Evolutionary conservation across 2,329 filamentous ascomycete genomes (phyloP).

Genomic region (Talaromyces albobiverticillius): DNA sequence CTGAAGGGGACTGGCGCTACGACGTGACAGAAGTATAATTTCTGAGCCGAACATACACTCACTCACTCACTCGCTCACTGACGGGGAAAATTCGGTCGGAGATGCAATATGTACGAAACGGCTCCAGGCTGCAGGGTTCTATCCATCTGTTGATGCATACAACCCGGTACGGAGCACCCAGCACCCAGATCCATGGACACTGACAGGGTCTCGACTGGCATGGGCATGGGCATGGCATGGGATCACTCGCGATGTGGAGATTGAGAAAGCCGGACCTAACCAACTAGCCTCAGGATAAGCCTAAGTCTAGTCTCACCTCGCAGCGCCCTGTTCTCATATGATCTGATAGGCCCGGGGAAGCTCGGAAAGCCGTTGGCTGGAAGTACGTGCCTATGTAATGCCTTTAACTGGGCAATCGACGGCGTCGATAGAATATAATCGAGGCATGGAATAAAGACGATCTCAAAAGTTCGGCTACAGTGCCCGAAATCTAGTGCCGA

Average conservation of each 20-base stretch:
- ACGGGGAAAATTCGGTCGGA: no score
- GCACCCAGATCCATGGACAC: background rate
- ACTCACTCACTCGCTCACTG: no score
- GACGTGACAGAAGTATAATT: no score
- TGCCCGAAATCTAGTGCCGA: background rate
- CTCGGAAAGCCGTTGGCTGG: constrained; percentile 1
- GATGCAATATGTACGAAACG: no score
- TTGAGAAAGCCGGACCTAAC: background rate
- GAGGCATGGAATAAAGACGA: background rate
- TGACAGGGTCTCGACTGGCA: background rate
- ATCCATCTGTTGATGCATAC: no score
- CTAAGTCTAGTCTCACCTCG: no score
- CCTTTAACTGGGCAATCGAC: background rate
- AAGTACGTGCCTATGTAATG: background rate
- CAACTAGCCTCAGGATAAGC: no score
- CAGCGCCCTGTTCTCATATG: background rate
- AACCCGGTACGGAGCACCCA: no score
- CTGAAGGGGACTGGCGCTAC: no score
- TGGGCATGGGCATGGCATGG: background rate
- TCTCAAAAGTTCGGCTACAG: background rate
- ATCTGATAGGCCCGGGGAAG: constrained; percentile 9
- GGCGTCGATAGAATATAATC: no score
- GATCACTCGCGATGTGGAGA: background rate
- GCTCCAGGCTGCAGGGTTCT: no score
- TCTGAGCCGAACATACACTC: no score